These are phyloP conservation scores for Mortierella sp. DNA, from an alignment of 371 early-diverging fungal genomes.

Conservation along the genomic window DNA sequence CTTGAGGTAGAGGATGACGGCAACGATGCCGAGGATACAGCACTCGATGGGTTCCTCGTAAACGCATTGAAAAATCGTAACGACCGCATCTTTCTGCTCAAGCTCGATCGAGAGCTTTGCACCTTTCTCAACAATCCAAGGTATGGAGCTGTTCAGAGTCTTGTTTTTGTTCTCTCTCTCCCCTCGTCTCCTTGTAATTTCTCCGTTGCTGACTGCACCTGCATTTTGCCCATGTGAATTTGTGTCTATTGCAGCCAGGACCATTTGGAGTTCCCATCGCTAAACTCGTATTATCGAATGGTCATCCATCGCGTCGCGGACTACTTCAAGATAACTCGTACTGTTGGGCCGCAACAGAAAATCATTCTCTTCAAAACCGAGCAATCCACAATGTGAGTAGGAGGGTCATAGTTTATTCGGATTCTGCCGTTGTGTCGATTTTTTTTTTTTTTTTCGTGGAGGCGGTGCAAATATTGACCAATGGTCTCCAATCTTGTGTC, in stretches of 20 bases:
- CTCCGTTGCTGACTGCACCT: too few relatives aligned
- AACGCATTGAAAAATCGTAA: slow-evolving; percentile 75
- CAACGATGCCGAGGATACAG: slow-evolving; percentile 27
- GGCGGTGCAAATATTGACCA: too few relatives aligned
- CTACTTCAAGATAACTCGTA: slow-evolving; percentile 75
- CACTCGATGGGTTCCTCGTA: slow-evolving; percentile 71
- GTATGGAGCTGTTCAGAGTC: slow-evolving; percentile 51
- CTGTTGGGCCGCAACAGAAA: slow-evolving; percentile 66
- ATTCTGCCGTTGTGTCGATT: too few relatives aligned
- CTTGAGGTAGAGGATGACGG: slow-evolving; percentile 33
- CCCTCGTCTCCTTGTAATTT: neutral
- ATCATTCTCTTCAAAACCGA: slow-evolving; percentile 72
- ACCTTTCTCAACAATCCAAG: slow-evolving; percentile 68
- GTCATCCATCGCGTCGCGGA: slow-evolving; percentile 80
- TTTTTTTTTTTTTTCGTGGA: too few relatives aligned
- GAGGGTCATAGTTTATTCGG: too few relatives aligned
- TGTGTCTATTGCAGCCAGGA: slow-evolving; percentile 56
- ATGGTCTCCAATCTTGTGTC: too few relatives aligned
- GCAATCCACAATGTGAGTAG: slow-evolving; percentile 71
- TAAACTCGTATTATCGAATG: slow-evolving; percentile 84
- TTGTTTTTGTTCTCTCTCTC: too few relatives aligned
- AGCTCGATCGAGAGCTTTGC: slow-evolving; percentile 75
- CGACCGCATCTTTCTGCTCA: slow-evolving; percentile 78
- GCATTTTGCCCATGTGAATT: too few relatives aligned
- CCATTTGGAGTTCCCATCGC: slow-evolving; percentile 72